Percentiles rank a stretch among this genome's conserved stretches.
Conservation (phyloP, 2,329 filamentous ascomycete genomes). For the Mariannaea sp. region DNA sequence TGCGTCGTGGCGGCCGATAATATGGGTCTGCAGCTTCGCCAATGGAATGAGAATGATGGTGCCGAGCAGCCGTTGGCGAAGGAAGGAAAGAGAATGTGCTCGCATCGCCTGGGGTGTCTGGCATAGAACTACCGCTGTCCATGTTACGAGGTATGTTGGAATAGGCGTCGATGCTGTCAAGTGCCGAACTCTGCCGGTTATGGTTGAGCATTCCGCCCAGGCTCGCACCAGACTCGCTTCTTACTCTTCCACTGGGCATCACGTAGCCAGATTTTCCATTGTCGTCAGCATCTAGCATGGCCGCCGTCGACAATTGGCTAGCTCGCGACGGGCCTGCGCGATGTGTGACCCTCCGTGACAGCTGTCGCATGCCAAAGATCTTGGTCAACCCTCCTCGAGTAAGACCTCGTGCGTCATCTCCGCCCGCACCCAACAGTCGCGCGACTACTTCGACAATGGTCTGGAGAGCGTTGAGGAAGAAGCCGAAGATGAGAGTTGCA, state of each 20-base stretch:
- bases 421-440: slow-evolving; percentile 80
- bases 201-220: slow-evolving; percentile 54
- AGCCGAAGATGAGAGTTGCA: slow-evolving; percentile 84
- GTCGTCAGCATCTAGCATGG: slow-evolving; percentile 75
- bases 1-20: slow-evolving; percentile 79
- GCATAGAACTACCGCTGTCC: slow-evolving; percentile 67
- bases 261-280: slow-evolving; percentile 66
- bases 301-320: slow-evolving; percentile 81
- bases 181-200: slow-evolving; percentile 55
- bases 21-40: slow-evolving; percentile 74
- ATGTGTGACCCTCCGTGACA: slow-evolving; percentile 73
- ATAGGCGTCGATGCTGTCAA: slow-evolving; percentile 57
- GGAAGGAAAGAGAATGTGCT: slow-evolving; percentile 74
- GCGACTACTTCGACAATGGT: slow-evolving; percentile 89
- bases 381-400: slow-evolving; percentile 84
- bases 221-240: slow-evolving; percentile 66
- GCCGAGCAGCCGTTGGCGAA: slow-evolving; percentile 58
- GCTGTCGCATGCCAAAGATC: slow-evolving; percentile 88
- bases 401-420: slow-evolving; percentile 70
- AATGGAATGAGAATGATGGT: slow-evolving; percentile 51
- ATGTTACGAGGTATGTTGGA: slow-evolving; percentile 52
- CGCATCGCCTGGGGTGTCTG: slow-evolving; percentile 73
- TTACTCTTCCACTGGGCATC: slow-evolving; percentile 57
- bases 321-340: slow-evolving; percentile 69
- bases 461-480: slow-evolving; percentile 89